phyloP scores from a whole-genome alignment of 805 yeast genomes.

The Sporopachydermia lactativora region DNA sequence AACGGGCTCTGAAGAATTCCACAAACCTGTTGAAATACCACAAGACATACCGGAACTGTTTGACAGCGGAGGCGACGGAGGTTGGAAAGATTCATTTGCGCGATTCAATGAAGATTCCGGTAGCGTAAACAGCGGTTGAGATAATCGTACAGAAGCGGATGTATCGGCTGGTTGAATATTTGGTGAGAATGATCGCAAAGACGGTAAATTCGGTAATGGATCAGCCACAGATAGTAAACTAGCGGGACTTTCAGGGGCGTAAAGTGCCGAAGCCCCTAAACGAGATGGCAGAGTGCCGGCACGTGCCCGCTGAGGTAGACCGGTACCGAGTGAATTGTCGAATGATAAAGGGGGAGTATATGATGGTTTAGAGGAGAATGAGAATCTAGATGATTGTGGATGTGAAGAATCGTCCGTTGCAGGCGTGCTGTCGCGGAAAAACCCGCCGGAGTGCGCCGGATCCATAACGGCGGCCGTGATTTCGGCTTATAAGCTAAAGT shows the following conservation, averaged over 20 bases:
- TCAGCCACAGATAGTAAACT: neutral
- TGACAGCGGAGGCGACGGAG: neutral
- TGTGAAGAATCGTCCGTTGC: neutral
- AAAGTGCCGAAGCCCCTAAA: neutral
- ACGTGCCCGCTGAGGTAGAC: neutral
- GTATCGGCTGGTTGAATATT: neutral
- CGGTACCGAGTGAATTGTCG: neutral
- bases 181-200: neutral
- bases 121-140: neutral
- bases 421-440: no score
- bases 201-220: neutral
- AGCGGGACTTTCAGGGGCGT: neutral
- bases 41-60: neutral
- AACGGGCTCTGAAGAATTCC: neutral
- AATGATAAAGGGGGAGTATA: neutral
- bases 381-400: neutral
- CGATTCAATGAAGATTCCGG: neutral
- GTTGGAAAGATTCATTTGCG: no score
- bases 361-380: neutral
- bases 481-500: no score
- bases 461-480: no score
- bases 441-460: no score
- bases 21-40: neutral
- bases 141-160: neutral
- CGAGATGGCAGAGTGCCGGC: slow-evolving; percentile 3